Evolutionary conservation across 2,329 filamentous ascomycete genomes (phyloP).

Genomic region (Colletotrichum camelliae): DNA sequence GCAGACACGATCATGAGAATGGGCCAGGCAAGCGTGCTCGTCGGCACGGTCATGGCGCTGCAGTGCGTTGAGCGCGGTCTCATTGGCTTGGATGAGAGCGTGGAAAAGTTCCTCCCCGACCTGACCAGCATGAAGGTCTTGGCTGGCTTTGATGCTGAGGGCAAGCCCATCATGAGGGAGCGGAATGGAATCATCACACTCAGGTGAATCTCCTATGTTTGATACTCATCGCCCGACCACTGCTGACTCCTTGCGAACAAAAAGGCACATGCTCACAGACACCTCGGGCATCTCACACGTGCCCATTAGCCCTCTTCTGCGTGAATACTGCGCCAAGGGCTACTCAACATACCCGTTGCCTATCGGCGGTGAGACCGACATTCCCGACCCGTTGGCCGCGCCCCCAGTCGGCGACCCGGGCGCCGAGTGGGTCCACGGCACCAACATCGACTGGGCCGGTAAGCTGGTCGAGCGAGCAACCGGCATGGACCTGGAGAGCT

Average conservation of each 20-base stretch:
- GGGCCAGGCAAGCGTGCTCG: slow-evolving; percentile 45
- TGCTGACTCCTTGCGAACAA: neutral
- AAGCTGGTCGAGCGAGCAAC: slow-evolving; percentile 53
- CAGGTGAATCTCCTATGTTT: neutral
- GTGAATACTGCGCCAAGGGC: neutral
- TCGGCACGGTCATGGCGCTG: slow-evolving; percentile 55
- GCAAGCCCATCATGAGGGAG: slow-evolving; percentile 38
- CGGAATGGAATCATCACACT: slow-evolving; percentile 47
- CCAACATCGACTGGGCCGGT: slow-evolving; percentile 58
- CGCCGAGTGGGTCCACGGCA: slow-evolving; percentile 45
- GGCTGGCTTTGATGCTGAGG: slow-evolving; percentile 47
- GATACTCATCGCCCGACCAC: neutral
- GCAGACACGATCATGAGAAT: slow-evolving; percentile 39
- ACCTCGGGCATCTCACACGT: slow-evolving; percentile 53
- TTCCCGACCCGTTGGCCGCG: neutral
- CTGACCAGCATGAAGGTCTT: slow-evolving; percentile 54
- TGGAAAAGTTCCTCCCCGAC: slow-evolving; percentile 51
- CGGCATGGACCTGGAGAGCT: slow-evolving; percentile 44
- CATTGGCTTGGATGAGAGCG: slow-evolving; percentile 49
- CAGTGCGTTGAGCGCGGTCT: slow-evolving; percentile 59
- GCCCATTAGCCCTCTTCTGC: slow-evolving; percentile 39
- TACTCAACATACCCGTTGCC: neutral
- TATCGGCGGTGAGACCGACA: neutral
- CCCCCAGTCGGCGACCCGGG: slow-evolving; percentile 31
- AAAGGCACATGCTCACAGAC: slow-evolving; percentile 48